Evolutionary conservation across 345 rosid genomes (phyloP), one percentile per base, ranked within the genome.

Genomic region (Laguncularia racemosa): DNA sequence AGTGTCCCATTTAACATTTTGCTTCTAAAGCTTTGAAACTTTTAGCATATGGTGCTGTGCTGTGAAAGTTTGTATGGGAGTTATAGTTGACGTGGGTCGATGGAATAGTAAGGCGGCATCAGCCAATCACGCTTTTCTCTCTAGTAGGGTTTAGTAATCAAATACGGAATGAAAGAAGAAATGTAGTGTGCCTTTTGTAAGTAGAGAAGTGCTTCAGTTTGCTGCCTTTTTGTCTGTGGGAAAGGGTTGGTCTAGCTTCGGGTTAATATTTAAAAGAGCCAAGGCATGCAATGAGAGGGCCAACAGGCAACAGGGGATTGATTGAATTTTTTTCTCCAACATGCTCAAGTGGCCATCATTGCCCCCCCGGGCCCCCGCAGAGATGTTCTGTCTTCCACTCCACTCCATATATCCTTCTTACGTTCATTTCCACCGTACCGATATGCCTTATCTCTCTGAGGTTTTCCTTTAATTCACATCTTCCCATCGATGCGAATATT

Each of bases 271-370:
- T 17, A 26, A 13, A 6, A 46, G 13, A 7, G 10, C 28, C 5
- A 16, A 16, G 46, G 59, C 66, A 69, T 53, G 70, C 53, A 62
- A 46, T 47, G 18, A 47, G 9, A 14, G 16, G 9, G 16, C 50
- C 18, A 47, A 9, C 50, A 14, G 18, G 28, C 18, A 47, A 9
- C 50, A 14, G 18, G 28, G 16, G 18, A 40, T 14, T 60, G 33
- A 57, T 65, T 54, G 68, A 55, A 53, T 53, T 69, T 49, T 23
- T 47, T 59, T 11, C 65, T 67, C 67, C 61, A 59, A 45, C 73
- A 61, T 62, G 52, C 67, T 75, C 63, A 26, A 75, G 74, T 73
- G 73, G 53, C 56, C 55, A 73, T 68, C 71, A 73, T 73, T 26
- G 57, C 33, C 51, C 52, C 52, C 54, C 53, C 73, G 67, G 71